Evolutionary conservation across 306 rosid genomes (phyloP).

Genomic region (Cicer bijugum): DNA sequence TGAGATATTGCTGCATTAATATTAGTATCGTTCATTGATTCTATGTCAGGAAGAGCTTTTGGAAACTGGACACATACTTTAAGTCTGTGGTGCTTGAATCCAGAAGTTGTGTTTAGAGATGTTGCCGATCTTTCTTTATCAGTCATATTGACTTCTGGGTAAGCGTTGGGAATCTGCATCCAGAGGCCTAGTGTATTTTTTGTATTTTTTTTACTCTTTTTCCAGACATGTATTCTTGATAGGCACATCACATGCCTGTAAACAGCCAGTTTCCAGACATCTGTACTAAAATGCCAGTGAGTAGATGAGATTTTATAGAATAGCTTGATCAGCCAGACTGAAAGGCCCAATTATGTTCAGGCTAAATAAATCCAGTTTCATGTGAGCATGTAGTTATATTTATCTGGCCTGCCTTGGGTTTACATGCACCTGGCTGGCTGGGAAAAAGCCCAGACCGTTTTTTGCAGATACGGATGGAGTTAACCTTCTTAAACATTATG

Average conservation of each 20-base stretch:
- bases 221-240: constrained; percentile 26
- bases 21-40: constrained; percentile 31
- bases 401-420: neutral
- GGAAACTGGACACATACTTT: constrained; percentile 81
- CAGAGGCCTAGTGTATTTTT: constrained; percentile 29
- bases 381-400: constrained; percentile 17
- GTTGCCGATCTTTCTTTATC: constrained; percentile 85
- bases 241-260: constrained; percentile 17
- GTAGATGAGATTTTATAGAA: neutral
- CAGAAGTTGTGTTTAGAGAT: constrained; percentile 91
- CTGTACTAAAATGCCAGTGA: neutral
- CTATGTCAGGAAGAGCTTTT: constrained; percentile 64
- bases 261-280: constrained; percentile 1
- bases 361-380: constrained; percentile 14
- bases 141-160: constrained; percentile 93
- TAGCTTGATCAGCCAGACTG: constrained; percentile 7
- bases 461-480: constrained; percentile 2
- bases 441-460: neutral
- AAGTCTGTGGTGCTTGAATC: constrained; percentile 98
- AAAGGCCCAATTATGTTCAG: neutral
- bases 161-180: constrained; percentile 38
- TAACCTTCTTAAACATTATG: constrained; percentile 13
- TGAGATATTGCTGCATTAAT: constrained; percentile 33
- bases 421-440: constrained; percentile 16
- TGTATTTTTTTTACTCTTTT: neutral